Conservation (phyloP, 2,329 filamentous ascomycete species). For the Stagonosporopsis vannaccii region DNA sequence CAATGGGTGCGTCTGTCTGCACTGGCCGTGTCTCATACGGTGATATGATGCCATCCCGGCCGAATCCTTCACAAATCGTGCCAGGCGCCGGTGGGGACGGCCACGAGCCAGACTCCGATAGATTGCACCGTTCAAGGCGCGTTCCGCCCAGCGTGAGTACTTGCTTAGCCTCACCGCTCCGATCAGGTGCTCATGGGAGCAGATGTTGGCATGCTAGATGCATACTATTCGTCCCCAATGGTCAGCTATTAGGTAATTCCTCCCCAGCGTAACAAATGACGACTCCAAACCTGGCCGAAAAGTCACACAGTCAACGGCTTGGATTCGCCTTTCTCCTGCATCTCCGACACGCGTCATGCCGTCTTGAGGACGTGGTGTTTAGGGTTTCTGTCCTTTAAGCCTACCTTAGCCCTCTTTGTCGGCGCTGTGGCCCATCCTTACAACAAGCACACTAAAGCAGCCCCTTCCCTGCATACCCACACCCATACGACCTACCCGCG, state of each 20-base stretch:
- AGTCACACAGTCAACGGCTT: conserved; percentile 37
- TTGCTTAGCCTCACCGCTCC: conserved; percentile 22
- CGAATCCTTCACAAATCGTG: conserved; percentile 14
- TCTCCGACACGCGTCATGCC: conserved; percentile 38
- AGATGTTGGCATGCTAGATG: conserved; percentile 37
- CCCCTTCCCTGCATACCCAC: conserved; percentile 34
- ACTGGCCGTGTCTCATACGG: conserved; percentile 6
- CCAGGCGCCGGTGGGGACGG: conserved; percentile 2
- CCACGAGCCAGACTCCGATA: conserved; percentile 18
- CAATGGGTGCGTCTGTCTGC: conserved; percentile 10
- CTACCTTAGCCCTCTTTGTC: conserved; percentile 12
- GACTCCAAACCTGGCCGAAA: conserved; percentile 30
- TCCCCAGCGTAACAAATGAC: conserved; percentile 37
- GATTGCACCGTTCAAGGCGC: conserved; percentile 27
- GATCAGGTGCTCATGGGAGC: conserved; percentile 33
- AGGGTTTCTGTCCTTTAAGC: conserved; percentile 13
- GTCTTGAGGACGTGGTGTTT: conserved; percentile 20
- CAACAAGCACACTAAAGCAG: conserved; percentile 10
- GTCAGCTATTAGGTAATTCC: conserved; percentile 49
- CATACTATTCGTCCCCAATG: conserved; percentile 41
- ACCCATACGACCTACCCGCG: conserved; percentile 8
- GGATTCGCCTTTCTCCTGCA: conserved; percentile 41
- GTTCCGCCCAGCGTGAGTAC: conserved; percentile 29
- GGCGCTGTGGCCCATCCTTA: conserved; percentile 9
- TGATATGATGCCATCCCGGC: conserved; percentile 1